Conservation (phyloP, 2,329 filamentous ascomycete genomes). For the Lecanicillium sp. region DNA sequence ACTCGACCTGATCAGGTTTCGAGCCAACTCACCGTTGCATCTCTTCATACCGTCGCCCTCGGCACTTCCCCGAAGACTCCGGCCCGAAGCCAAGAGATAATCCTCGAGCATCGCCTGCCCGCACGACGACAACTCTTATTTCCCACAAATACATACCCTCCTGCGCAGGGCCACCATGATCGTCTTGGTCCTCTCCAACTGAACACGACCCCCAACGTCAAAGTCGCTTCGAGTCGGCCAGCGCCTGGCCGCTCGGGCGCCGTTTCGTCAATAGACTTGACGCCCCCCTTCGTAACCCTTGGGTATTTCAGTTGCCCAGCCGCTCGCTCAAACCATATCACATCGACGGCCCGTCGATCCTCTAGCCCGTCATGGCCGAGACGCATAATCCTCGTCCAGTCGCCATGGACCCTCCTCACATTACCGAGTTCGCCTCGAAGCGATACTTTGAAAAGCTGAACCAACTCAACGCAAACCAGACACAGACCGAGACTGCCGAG, state of each 20-base stretch:
- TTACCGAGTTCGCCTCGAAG: slow-evolving; percentile 61
- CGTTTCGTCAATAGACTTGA: not conserved
- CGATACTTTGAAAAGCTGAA: slow-evolving; percentile 58
- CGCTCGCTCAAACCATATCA: slow-evolving; percentile 19
- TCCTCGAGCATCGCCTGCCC: not conserved
- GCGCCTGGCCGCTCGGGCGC: slow-evolving; percentile 10
- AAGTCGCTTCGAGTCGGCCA: slow-evolving; percentile 15
- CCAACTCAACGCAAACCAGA: slow-evolving; percentile 45
- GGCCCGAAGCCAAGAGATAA: not conserved
- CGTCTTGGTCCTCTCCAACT: slow-evolving; percentile 2
- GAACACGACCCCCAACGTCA: slow-evolving; percentile 3
- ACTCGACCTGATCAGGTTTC: not conserved
- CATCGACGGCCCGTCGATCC: not conserved
- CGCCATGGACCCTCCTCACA: slow-evolving; percentile 56
- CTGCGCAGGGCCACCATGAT: slow-evolving; percentile 10
- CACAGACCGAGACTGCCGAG: slow-evolving; percentile 26
- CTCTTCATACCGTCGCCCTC: no score
- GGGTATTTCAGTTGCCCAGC: slow-evolving; percentile 15
- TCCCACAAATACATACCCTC: not conserved
- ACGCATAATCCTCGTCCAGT: slow-evolving; percentile 22
- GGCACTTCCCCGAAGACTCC: not conserved
- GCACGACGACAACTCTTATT: not conserved
- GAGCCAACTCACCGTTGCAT: not conserved
- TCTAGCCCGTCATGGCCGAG: slow-evolving; percentile 31
- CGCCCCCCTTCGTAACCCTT: slow-evolving; percentile 14